A percentile compares a stretch with the other conserved stretches of the same genome.
Conservation (phyloP, 169 alveolate genomes). For the Plasmodium knowlesi region DNA sequence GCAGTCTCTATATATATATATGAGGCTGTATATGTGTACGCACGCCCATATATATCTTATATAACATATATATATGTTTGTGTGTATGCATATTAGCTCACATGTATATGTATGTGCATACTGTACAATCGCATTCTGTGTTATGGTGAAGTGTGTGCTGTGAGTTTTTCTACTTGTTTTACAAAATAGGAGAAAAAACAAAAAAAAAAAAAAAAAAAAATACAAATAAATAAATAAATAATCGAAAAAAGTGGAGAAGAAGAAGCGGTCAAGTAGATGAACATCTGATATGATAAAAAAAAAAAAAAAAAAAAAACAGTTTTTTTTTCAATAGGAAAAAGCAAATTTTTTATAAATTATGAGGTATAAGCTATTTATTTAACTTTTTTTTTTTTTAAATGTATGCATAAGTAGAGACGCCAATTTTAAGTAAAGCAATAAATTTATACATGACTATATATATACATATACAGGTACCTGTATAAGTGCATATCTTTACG, state of each 20-base stretch:
- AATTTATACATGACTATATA: neutral
- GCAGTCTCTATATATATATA: neutral
- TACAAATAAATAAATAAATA: neutral
- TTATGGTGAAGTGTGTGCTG: slow-evolving; percentile 10
- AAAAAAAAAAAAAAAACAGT: neutral
- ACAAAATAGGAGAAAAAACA: slow-evolving; percentile 21
- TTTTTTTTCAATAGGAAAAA: slow-evolving; percentile 12
- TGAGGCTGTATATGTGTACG: neutral
- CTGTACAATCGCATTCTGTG: neutral
- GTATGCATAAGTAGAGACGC: slow-evolving; percentile 24
- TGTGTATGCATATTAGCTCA: neutral
- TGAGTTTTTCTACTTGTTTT: slow-evolving; percentile 23
- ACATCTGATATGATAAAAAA: neutral
- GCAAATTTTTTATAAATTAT: slow-evolving; percentile 21
- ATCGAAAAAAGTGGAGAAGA: neutral
- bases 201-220: slow-evolving; percentile 31
- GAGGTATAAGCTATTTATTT: neutral
- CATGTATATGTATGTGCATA: slow-evolving; percentile 14
- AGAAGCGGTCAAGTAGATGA: neutral
- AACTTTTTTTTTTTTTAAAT: slow-evolving; percentile 48
- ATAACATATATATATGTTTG: neutral
- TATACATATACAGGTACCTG: neutral
- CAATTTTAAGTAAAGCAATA: slow-evolving; percentile 15
- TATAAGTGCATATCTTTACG: neutral
- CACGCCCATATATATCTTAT: neutral